Conservation (phyloP, 1,139 yeast species). For the Sugiyamaella castrensis region DNA sequence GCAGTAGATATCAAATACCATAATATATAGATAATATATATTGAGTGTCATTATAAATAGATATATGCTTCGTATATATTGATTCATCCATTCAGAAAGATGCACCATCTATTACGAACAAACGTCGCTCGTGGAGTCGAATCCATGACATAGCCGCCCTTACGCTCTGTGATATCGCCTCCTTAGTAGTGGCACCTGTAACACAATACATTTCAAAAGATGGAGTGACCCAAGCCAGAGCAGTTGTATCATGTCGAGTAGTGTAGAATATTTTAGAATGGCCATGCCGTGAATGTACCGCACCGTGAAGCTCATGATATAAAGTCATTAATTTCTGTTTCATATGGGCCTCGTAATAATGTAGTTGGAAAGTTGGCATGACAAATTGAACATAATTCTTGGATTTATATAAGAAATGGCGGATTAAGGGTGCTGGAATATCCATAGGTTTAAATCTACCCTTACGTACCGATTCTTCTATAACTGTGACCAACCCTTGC, state of each 20-base stretch:
- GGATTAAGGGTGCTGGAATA: slow-evolving; percentile 58
- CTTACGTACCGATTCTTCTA: slow-evolving; percentile 40
- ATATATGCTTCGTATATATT: too few relatives aligned
- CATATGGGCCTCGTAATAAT: slow-evolving; percentile 32
- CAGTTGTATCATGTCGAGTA: slow-evolving; percentile 41
- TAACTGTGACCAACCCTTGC: slow-evolving; percentile 37
- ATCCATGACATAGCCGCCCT: slow-evolving; percentile 57
- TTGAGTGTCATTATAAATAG: too few relatives aligned
- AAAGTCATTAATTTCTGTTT: slow-evolving; percentile 40
- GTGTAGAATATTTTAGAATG: slow-evolving; percentile 33
- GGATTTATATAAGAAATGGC: slow-evolving; percentile 79
- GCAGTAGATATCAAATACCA: too few relatives aligned
- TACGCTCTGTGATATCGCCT: slow-evolving; percentile 51
- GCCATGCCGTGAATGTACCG: slow-evolving; percentile 31
- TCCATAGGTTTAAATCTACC: slow-evolving; percentile 49
- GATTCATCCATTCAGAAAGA: slow-evolving; percentile 40
- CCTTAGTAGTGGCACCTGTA: slow-evolving; percentile 49
- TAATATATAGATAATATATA: too few relatives aligned
- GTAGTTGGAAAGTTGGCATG: slow-evolving; percentile 41
- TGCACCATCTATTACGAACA: slow-evolving; percentile 64
- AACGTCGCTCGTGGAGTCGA: slow-evolving; percentile 50
- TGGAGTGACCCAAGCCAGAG: slow-evolving; percentile 56
- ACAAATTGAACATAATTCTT: slow-evolving; percentile 60
- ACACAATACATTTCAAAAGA: slow-evolving; percentile 54
- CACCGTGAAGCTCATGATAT: slow-evolving; percentile 45